These are phyloP conservation scores for Blastobotrys capitulatus DNA, from an alignment of 1,139 yeast species.

Conservation along the genomic window DNA sequence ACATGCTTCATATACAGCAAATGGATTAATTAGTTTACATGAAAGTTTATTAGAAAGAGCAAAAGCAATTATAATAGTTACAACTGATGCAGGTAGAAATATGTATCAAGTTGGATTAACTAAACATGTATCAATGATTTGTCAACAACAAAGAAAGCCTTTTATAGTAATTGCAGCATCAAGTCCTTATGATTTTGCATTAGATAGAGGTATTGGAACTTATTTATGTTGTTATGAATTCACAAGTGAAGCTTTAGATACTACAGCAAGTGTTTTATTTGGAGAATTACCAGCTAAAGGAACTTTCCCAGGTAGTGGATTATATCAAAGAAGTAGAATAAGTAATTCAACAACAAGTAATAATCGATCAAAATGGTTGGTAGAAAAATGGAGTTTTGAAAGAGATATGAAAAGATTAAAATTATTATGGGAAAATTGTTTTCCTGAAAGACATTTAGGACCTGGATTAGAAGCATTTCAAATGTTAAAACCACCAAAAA, in stretches of 20 bases:
- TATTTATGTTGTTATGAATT: slow-evolving; percentile 61
- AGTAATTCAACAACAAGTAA: background rate
- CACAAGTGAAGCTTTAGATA: slow-evolving; percentile 46
- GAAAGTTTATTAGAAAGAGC: slow-evolving; percentile 52
- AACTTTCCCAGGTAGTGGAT: slow-evolving; percentile 47
- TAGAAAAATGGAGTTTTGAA: slow-evolving; percentile 49
- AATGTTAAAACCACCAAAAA: slow-evolving; percentile 14
- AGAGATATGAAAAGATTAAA: slow-evolving; percentile 50
- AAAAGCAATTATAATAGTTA: slow-evolving; percentile 51
- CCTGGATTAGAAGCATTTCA: slow-evolving; percentile 26
- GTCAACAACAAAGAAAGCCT: slow-evolving; percentile 52
- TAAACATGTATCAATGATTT: slow-evolving; percentile 51
- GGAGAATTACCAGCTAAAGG: slow-evolving; percentile 52
- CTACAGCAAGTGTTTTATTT: slow-evolving; percentile 49
- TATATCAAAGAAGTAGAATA: slow-evolving; percentile 26
- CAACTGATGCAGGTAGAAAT: slow-evolving; percentile 59
- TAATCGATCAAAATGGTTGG: slow-evolving; percentile 48
- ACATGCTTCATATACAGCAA: slow-evolving; percentile 61
- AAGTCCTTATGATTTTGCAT: slow-evolving; percentile 59
- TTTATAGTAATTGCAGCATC: slow-evolving; percentile 57
- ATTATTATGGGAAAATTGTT: slow-evolving; percentile 36
- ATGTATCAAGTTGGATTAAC: slow-evolving; percentile 64
- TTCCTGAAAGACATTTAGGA: slow-evolving; percentile 27
- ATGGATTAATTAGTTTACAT: slow-evolving; percentile 55
- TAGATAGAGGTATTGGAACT: slow-evolving; percentile 50